Evolutionary conservation across 2,329 filamentous ascomycete species (phyloP), one percentile per base, ranked within the genome.

Genomic region (Nakataea oryzae): DNA sequence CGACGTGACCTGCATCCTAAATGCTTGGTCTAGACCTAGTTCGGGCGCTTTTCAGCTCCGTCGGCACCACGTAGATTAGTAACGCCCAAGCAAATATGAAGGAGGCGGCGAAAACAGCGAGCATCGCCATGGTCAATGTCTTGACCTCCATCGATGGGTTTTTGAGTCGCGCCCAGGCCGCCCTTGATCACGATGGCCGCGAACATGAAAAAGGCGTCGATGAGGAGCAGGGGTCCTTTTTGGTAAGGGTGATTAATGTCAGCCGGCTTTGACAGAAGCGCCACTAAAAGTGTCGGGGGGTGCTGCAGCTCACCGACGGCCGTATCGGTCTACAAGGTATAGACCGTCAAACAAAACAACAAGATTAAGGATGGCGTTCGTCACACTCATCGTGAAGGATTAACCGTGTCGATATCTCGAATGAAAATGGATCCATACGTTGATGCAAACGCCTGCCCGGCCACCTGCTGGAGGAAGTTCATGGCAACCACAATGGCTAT

Each of bases 71-170:
- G 60, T 76, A 73, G 2, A 69, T 69, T 0, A 73, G 61, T 3
- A 73, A 74, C 3, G 69, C 74, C 71, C 73, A 76, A 17, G 69
- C 72, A 1, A 72, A 65, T 34, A 64, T 66, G 63, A 71, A 74
- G 24, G 70, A 70, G 50, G 71, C 63, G 28, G 61, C 64, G 47
- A 70, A 74, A 7, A 77, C 47, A 24, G 67, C 69, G 54, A 72
- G 65, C 66, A 72, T 72, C 27, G 71, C 70, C 12, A 75, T 61
- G 60, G 58, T 58, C 14, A 55, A 28, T 24, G 29, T 34, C n/a
- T 34, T 30, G 3, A 58, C 27, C 26, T 29, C 5, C 54, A 60
- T 3, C 27, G 54, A n/a, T 24, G 55, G 61, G 1, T 8, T 56
- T 26, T 28, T 61, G 47, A 12, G 30, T 29, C 2, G 70, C 70